A percentile compares a stretch with the other conserved stretches of the same genome.
These are phyloP conservation scores for Fusarium sp. DNA, from an alignment of 2,329 filamentous ascomycete genomes.

Conservation along the genomic window DNA sequence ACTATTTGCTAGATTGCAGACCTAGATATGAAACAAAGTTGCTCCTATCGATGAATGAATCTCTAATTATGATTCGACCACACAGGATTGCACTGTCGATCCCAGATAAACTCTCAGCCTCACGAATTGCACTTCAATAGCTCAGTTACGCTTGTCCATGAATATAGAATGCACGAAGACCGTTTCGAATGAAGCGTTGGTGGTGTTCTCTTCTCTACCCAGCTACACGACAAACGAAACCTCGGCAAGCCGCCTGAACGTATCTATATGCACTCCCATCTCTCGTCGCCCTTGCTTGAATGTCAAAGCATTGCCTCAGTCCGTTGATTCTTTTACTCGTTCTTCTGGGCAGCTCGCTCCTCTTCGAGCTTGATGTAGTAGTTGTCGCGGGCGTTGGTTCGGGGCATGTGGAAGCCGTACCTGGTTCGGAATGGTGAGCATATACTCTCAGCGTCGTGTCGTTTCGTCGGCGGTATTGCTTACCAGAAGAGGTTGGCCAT, in stretches of 20 bases:
- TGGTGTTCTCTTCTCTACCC: conserved; percentile 39
- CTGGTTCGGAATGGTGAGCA: conserved; percentile 46
- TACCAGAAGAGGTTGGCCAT: conserved; percentile 68
- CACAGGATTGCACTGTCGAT: not conserved
- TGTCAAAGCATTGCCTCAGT: not conserved
- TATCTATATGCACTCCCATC: conserved; percentile 25
- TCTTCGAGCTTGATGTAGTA: conserved; percentile 67
- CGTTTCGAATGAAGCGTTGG: conserved; percentile 33
- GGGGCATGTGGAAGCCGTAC: conserved; percentile 70
- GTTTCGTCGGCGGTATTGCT: conserved; percentile 31
- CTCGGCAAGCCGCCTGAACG: conserved; percentile 17
- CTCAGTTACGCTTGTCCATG: conserved; percentile 41
- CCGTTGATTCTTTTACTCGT: conserved; percentile 33
- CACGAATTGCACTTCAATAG: not conserved
- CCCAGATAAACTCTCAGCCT: not conserved
- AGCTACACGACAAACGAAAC: conserved; percentile 40
- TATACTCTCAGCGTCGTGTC: not conserved
- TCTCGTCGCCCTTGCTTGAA: conserved; percentile 3
- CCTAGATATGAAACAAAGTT: not conserved
- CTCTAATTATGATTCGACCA: not conserved
- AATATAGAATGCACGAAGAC: conserved; percentile 40
- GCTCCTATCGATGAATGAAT: not conserved
- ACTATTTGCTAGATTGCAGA: not conserved
- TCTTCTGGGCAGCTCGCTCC: conserved; percentile 57
- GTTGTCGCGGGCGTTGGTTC: conserved; percentile 65